Evolutionary conservation across 148 eudicot genomes (phyloP), one percentile per base, ranked within the genome.

Genomic region (Amaranthus palmeri): DNA sequence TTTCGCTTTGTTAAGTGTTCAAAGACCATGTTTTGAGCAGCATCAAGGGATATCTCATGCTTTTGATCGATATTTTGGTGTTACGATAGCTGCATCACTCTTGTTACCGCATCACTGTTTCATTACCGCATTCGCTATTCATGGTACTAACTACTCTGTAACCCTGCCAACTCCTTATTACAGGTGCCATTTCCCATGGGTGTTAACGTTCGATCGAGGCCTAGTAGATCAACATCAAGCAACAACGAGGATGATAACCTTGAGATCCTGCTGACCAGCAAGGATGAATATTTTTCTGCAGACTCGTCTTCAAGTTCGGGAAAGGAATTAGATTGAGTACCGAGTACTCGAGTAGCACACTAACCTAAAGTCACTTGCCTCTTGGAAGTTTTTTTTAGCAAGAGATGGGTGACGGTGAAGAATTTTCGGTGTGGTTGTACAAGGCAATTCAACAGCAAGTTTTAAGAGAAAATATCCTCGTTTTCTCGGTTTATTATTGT

Each of bases 151-250:
- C 8, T 8, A 64, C 10, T 0, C 47, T 68, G 58, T 14, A 7
- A n/a, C 52, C 25, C 57, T 10, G 18, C 11, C 7, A 14, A 11
- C 5, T 42, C n/a, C 4, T 73, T 70, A 70, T 81, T 3, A 18
- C 85, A 92, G 97, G 89, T 90, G 65, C 97, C 96, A 18, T 92
- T 90, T 61, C 97, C 97, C 6, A 86, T 86, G 92, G 92, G 96
- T 71, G 85, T 75, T 40, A 90, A 84, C 61, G 72, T 86, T 54
- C 85, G 90, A 67, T 70, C 85, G n/a, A 81, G 88, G 80, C 54
- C 85, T 46, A 77, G 81, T 56, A 88, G 86, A 82, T 79, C 71
- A 70, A 74, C 87, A 78, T 72, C 80, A 58, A 76, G 67, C 75
- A 75, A 68, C 51, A 67, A 69, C 44, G 92, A 86, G 67, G 95